phyloP scores from a whole-genome alignment of 306 rosid species.

The Sesbania bispinosa region DNA sequence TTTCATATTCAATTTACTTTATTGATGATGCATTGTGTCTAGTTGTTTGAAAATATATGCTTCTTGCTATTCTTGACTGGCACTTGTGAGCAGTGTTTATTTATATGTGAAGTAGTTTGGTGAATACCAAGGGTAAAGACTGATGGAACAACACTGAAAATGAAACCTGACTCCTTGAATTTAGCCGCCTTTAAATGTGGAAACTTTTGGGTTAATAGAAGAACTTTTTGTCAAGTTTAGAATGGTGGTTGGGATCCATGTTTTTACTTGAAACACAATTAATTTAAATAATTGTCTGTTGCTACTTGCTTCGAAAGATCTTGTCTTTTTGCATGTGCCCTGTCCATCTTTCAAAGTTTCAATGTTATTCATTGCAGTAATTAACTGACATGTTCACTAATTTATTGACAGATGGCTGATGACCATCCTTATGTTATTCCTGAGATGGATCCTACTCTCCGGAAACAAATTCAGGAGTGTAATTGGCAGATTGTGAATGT shows the following conservation, averaged over 20 bases:
- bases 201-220: too few relatives aligned
- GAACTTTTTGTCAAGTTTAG: too few relatives aligned
- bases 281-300: too few relatives aligned
- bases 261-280: too few relatives aligned
- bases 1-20: too few relatives aligned
- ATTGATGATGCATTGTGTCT: too few relatives aligned
- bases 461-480: conserved; percentile 93
- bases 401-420: conserved; percentile 78
- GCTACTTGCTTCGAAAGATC: neutral
- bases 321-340: neutral
- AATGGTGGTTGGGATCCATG: too few relatives aligned
- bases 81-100: neutral
- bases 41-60: neutral
- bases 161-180: too few relatives aligned
- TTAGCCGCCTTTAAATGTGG: too few relatives aligned
- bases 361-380: neutral
- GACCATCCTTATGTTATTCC: conserved; percentile 85
- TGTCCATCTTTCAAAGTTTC: conserved; percentile 3
- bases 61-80: neutral
- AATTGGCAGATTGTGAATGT: conserved; percentile 93
- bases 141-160: too few relatives aligned
- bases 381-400: conserved; percentile 8
- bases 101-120: too few relatives aligned
- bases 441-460: conserved; percentile 90
- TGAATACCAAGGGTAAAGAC: too few relatives aligned